These are phyloP conservation scores for Cladophialophora yegresii DNA, from an alignment of 2,329 filamentous ascomycete genomes.

Conservation along the genomic window DNA sequence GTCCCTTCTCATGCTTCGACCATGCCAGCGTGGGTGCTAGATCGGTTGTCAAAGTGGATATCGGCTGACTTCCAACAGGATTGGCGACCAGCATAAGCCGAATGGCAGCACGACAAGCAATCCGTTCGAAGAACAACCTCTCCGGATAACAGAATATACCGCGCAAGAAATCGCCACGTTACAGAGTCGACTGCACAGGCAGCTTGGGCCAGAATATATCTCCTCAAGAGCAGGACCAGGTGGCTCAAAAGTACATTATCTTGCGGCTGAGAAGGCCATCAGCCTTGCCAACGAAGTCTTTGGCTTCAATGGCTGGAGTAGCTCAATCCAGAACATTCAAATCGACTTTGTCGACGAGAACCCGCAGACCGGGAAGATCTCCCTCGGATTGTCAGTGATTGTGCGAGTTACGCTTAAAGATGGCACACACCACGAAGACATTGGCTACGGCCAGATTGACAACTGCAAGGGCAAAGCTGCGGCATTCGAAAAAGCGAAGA, in stretches of 20 bases:
- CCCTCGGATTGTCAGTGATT: constrained; percentile 83
- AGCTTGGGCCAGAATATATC: constrained; percentile 94
- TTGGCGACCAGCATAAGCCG: constrained; percentile 37
- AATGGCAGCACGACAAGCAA: constrained; percentile 55
- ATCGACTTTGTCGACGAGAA: constrained; percentile 93
- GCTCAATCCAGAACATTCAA: constrained; percentile 89
- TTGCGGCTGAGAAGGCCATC: constrained; percentile 96
- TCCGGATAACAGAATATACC: constrained; percentile 75
- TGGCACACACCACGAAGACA: constrained; percentile 96
- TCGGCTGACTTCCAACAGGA: constrained; percentile 22
- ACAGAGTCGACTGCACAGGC: constrained; percentile 82
- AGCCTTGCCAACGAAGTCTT: constrained; percentile 93
- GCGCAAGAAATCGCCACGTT: constrained; percentile 88
- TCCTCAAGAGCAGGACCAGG: constrained; percentile 80
- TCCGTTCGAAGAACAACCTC: constrained; percentile 73
- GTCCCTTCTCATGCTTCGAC: background rate
- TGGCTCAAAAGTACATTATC: constrained; percentile 85
- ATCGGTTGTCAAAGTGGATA: background rate
- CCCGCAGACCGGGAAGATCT: constrained; percentile 73
- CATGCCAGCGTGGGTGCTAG: constrained; percentile 12
- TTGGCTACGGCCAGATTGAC: constrained; percentile 94
- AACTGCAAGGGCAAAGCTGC: constrained; percentile 94
- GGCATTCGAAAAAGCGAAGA: constrained; percentile 98
- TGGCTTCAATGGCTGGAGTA: constrained; percentile 97
- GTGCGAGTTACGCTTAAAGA: constrained; percentile 87